Percentiles rank a stretch among this genome's conserved stretches.
Conservation (phyloP, 225 moss, liverwort and hornwort genomes). For the Pseudisothecium myosuroides region DNA sequence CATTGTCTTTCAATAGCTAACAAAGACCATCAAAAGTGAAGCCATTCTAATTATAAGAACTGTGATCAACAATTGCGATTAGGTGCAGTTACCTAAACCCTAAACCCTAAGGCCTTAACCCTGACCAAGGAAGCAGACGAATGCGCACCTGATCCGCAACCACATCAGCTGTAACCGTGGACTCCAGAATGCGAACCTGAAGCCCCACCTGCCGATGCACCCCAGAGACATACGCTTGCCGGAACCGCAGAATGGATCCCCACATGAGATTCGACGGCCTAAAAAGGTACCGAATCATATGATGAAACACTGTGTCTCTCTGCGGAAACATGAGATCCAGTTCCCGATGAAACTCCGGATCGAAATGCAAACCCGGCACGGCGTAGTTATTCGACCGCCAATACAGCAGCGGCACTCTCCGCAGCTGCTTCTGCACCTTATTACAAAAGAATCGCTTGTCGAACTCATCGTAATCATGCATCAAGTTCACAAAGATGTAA, state of each 20-base stretch:
- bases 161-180: slow-evolving; percentile 11
- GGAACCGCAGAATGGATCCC: slow-evolving; percentile 49
- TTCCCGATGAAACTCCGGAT: slow-evolving; percentile 32
- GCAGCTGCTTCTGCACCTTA: slow-evolving; percentile 35
- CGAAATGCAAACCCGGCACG: slow-evolving; percentile 61
- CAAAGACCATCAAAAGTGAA: neutral
- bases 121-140: neutral
- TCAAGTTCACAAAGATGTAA: slow-evolving; percentile 66
- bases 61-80: neutral
- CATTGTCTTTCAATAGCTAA: neutral
- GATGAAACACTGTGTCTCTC: slow-evolving; percentile 52
- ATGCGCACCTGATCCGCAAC: slow-evolving; percentile 40
- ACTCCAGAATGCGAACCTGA: slow-evolving; percentile 63
- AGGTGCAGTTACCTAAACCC: neutral
- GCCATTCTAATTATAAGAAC: neutral
- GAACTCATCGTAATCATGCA: slow-evolving; percentile 49
- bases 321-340: slow-evolving; percentile 58
- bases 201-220: slow-evolving; percentile 56
- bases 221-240: slow-evolving; percentile 27
- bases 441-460: slow-evolving; percentile 68
- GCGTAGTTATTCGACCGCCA: slow-evolving; percentile 63
- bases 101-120: neutral
- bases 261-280: slow-evolving; percentile 64
- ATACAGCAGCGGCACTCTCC: slow-evolving; percentile 38
- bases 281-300: slow-evolving; percentile 56